Percentiles rank a stretch among this genome's conserved stretches.
These are phyloP conservation scores for Penicillium griseofulvum DNA, from an alignment of 2,329 filamentous ascomycete genomes.

Conservation along the genomic window DNA sequence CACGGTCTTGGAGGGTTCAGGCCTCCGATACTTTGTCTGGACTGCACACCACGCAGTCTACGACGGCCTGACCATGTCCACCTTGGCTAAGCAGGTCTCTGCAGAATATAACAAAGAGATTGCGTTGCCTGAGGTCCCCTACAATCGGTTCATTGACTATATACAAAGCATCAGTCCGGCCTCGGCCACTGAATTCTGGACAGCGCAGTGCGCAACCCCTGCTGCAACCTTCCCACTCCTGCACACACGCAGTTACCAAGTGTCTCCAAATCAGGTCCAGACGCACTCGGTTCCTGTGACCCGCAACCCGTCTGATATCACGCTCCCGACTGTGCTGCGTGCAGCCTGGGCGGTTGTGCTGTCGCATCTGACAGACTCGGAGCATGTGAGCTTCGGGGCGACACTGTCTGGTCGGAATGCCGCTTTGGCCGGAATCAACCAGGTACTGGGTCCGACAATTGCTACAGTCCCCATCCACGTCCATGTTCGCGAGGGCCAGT, in stretches of 20 bases:
- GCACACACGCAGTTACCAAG: neutral
- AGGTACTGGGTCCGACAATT: conserved; percentile 42
- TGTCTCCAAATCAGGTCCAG: neutral
- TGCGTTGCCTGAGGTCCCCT: neutral
- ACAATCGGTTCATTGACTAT: conserved; percentile 1
- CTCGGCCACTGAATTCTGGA: conserved; percentile 2
- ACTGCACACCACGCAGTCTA: conserved; percentile 46
- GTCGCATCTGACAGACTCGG: conserved; percentile 32
- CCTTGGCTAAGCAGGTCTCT: neutral
- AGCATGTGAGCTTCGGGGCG: conserved; percentile 41
- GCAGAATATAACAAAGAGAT: neutral
- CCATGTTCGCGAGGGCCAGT: neutral
- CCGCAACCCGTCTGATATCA: conserved; percentile 4
- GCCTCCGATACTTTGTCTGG: conserved; percentile 32
- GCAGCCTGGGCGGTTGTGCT: conserved; percentile 40
- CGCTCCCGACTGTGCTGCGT: conserved; percentile 32
- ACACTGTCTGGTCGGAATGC: conserved; percentile 41
- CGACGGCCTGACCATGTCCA: conserved; percentile 35
- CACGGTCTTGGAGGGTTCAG: neutral
- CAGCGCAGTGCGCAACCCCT: neutral
- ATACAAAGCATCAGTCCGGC: neutral
- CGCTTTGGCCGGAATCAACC: conserved; percentile 35
- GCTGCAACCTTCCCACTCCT: neutral
- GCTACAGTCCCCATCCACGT: conserved; percentile 34
- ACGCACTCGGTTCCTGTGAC: neutral